Conservation (phyloP, 805 yeast species). For the Nadsonia fulvescens region DNA sequence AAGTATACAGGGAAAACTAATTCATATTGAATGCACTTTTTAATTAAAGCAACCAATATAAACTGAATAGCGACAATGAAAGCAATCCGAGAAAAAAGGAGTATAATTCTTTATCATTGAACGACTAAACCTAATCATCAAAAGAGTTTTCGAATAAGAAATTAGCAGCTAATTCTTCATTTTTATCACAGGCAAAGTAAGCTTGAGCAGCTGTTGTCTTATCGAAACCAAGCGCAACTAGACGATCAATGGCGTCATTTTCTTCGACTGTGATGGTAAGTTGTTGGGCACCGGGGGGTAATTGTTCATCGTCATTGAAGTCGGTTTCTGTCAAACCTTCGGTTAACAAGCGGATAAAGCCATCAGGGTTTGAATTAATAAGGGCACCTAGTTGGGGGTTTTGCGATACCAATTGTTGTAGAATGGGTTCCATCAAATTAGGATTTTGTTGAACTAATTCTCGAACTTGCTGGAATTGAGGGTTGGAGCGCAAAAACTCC, state of each 20-base stretch:
- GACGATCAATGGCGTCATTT: slow-evolving; percentile 71
- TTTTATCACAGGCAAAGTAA: slow-evolving; percentile 93
- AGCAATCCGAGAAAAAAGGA: no score
- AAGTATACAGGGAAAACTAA: no score
- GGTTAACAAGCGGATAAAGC: slow-evolving; percentile 54
- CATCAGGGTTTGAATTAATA: slow-evolving; percentile 59
- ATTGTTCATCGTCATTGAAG: slow-evolving; percentile 23
- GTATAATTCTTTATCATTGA: no score
- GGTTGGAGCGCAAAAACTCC: slow-evolving; percentile 17
- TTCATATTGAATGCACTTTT: no score
- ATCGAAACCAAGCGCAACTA: slow-evolving; percentile 87
- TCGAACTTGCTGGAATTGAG: slow-evolving; percentile 41
- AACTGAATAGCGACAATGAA: no score
- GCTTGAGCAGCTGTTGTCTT: slow-evolving; percentile 78
- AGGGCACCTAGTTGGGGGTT: slow-evolving; percentile 74
- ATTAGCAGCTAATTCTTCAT: slow-evolving; percentile 93
- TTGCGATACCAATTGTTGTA: slow-evolving; percentile 62
- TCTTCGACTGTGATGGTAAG: slow-evolving; percentile 64
- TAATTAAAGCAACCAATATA: no score
- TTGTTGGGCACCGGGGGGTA: slow-evolving; percentile 25
- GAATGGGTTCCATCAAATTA: slow-evolving; percentile 64
- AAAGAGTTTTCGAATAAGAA: slow-evolving; percentile 42
- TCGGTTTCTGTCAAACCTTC: slow-evolving; percentile 23
- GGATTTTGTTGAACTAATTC: slow-evolving; percentile 73
- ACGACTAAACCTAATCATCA: slow-evolving; percentile 12